These are phyloP conservation scores for Glaciozyma martinii DNA, from an alignment of 768 basidiomycete genomes.

Conservation along the genomic window DNA sequence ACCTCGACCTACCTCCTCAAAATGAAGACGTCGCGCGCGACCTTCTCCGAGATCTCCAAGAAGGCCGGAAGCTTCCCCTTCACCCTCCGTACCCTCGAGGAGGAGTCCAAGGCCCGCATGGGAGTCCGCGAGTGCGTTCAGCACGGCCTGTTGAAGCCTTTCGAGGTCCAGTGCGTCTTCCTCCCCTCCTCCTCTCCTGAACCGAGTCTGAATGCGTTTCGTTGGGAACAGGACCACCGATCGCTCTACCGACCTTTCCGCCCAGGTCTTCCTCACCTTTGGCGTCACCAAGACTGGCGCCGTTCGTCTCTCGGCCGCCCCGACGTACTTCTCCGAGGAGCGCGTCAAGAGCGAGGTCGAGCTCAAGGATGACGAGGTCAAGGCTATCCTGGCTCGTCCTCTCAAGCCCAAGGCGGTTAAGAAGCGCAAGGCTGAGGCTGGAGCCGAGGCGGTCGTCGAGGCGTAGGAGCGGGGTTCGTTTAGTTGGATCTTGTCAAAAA, in stretches of 20 bases:
- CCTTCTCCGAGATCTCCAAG: slow-evolving; percentile 95
- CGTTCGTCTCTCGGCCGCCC: slow-evolving; percentile 72
- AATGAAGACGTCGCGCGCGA: slow-evolving; percentile 92
- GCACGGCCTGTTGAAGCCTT: slow-evolving; percentile 85
- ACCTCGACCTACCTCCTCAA: slow-evolving; percentile 86
- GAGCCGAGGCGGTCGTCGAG: slow-evolving; percentile 50
- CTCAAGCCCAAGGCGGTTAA: slow-evolving; percentile 56
- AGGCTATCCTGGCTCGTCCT: slow-evolving; percentile 64
- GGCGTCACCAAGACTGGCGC: slow-evolving; percentile 85
- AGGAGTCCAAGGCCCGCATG: slow-evolving; percentile 90
- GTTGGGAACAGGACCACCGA: slow-evolving; percentile 48
- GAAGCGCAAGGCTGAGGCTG: slow-evolving; percentile 58
- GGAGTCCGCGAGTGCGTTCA: slow-evolving; percentile 93
- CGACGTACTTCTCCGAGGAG: slow-evolving; percentile 87
- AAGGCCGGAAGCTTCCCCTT: slow-evolving; percentile 98
- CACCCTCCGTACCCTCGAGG: slow-evolving; percentile 85
- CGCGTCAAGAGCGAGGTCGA: slow-evolving; percentile 82
- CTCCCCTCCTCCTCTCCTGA: not conserved
- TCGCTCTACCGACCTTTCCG: slow-evolving; percentile 71
- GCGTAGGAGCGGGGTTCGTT: not conserved
- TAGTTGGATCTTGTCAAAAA: too few relatives aligned
- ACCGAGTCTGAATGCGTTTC: too few relatives aligned
- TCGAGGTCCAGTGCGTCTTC: slow-evolving; percentile 74
- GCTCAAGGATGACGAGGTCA: slow-evolving; percentile 77
- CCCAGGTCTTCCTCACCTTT: slow-evolving; percentile 95